Evolutionary conservation across 176 grass and related monocot species (phyloP).

Genomic region (Musa troglodytarum): DNA sequence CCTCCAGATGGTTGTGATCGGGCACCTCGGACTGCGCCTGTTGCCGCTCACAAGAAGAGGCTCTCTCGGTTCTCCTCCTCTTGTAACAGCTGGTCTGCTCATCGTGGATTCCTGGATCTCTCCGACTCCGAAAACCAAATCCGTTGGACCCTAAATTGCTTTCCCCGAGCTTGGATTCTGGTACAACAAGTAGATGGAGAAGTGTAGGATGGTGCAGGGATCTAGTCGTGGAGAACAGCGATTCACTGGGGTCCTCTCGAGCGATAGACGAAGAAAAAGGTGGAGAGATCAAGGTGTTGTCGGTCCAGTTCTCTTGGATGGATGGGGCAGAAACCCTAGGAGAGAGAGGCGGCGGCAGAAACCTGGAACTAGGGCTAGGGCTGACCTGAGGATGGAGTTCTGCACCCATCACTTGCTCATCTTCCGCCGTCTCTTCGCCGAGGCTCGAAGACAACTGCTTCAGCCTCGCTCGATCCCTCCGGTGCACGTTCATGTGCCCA

Average conservation of each 20-base stretch:
- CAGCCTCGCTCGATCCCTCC: conserved; percentile 75
- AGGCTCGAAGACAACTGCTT: conserved; percentile 14
- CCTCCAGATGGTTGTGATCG: not conserved
- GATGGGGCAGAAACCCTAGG: not conserved
- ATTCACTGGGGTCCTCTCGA: not conserved
- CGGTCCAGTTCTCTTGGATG: conserved; percentile 29
- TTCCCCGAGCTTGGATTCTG: not conserved
- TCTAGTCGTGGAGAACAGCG: not conserved
- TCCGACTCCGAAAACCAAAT: not conserved
- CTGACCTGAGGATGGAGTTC: not conserved
- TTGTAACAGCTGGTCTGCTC: conserved; percentile 4
- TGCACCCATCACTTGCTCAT: not conserved
- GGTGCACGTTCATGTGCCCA: conserved; percentile 97
- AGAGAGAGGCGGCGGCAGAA: conserved; percentile 7
- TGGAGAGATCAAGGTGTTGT: conserved; percentile 26
- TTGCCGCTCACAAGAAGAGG: not conserved
- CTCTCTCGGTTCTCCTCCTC: not conserved
- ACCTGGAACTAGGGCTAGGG: not conserved
- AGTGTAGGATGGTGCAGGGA: not conserved
- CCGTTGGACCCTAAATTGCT: too few species aligned
- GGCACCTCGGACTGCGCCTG: not conserved
- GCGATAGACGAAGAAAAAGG: conserved; percentile 2
- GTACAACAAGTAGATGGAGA: not conserved
- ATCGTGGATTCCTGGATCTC: not conserved
- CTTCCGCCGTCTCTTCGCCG: not conserved